phyloP scores from a whole-genome alignment of 495 filamentous ascomycete genomes.

The Lindgomyces ingoldianus region DNA sequence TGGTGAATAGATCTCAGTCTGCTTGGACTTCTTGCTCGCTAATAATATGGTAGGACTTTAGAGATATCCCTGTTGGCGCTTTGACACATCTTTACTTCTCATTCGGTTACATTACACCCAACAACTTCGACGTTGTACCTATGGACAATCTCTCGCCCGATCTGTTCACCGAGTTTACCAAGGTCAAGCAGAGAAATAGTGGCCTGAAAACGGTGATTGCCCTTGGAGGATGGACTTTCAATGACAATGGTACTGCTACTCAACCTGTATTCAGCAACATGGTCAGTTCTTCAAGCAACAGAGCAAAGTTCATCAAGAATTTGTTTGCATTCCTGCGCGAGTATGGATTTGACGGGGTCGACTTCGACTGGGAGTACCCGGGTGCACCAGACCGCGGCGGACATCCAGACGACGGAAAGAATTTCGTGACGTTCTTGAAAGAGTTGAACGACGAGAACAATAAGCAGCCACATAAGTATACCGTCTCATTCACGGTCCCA shows the following conservation, averaged over 20 bases:
- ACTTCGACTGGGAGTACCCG: not conserved
- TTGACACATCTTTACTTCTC: constrained; percentile 23
- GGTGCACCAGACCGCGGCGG: constrained; percentile 47
- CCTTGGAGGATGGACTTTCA: not conserved
- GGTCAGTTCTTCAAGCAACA: not conserved
- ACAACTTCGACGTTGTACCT: constrained; percentile 2
- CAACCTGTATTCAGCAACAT: not conserved
- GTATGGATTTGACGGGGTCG: not conserved
- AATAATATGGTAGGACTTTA: too few relatives aligned
- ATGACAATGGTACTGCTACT: not conserved
- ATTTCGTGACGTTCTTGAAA: constrained; percentile 49
- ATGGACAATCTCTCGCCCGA: not conserved
- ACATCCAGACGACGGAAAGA: constrained; percentile 43
- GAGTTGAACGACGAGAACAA: constrained; percentile 47
- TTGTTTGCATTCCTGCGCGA: not conserved
- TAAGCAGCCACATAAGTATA: constrained; percentile 34
- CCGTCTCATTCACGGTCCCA: constrained; percentile 47
- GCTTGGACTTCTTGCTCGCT: too few relatives aligned
- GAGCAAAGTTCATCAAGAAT: not conserved
- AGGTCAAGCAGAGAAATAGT: not conserved
- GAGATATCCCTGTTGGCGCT: constrained; percentile 1
- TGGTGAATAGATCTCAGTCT: too few relatives aligned
- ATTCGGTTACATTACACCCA: constrained; percentile 19
- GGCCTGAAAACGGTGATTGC: not conserved
- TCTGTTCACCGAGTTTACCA: not conserved